Percentiles rank a stretch among this genome's conserved stretches.
Evolutionary conservation across 192 early-diverging fungal genomes (phyloP).

Genomic region (Coemansia sp.): DNA sequence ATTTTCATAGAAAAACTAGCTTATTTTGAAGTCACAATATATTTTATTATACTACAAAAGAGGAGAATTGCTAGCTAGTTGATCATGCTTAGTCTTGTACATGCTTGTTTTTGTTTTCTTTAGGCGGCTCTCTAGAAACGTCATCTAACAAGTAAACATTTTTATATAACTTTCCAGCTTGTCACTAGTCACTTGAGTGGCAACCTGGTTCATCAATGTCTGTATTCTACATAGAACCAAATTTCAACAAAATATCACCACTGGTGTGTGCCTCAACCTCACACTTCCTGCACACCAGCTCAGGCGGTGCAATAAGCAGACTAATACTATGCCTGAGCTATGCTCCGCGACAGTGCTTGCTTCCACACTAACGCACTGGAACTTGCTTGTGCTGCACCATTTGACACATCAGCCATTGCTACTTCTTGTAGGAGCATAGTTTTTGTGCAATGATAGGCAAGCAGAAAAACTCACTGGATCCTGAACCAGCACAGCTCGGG

Average conservation of each 20-base stretch:
- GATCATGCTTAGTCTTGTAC: too few species aligned
- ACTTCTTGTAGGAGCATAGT: conserved; percentile 13
- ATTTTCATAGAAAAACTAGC: too few species aligned
- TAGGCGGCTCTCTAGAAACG: too few species aligned
- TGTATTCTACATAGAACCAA: neutral
- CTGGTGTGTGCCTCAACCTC: neutral
- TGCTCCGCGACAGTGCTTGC: conserved; percentile 6
- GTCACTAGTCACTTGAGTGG: neutral
- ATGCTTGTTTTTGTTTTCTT: too few species aligned
- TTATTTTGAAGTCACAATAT: too few species aligned
- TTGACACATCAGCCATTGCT: conserved; percentile 21
- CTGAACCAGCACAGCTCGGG: conserved; percentile 19
- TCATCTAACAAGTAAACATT: too few species aligned
- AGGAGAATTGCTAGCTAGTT: too few species aligned
- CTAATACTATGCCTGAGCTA: conserved; percentile 25
- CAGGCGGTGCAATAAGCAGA: conserved; percentile 41
- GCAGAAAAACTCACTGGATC: conserved; percentile 31
- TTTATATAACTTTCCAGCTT: neutral
- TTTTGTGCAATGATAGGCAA: conserved; percentile 33
- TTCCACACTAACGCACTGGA: neutral
- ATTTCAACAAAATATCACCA: neutral
- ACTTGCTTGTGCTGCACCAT: conserved; percentile 12
- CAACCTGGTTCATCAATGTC: neutral
- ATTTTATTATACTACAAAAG: too few species aligned
- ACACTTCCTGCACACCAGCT: conserved; percentile 23